Conservation (phyloP, 495 filamentous ascomycete genomes). For the Penicillium mononematosum region DNA sequence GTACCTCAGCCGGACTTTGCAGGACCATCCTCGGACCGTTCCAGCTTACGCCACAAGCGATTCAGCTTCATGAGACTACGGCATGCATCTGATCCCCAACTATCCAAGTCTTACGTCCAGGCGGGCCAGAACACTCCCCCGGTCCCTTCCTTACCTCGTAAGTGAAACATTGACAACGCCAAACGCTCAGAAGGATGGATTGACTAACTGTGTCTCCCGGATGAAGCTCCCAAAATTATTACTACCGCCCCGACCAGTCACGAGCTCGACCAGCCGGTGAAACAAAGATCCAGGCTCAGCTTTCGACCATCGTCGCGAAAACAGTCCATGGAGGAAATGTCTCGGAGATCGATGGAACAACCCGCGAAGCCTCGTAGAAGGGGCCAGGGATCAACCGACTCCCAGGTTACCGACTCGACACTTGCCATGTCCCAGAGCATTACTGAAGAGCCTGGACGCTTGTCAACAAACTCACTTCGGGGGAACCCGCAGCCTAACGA, state of each 20-base stretch:
- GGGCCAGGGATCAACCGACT: slow-evolving; percentile 34
- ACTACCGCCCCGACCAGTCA: slow-evolving; percentile 86
- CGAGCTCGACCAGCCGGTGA: slow-evolving; percentile 46
- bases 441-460: slow-evolving; percentile 66
- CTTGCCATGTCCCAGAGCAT: slow-evolving; percentile 52
- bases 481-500: slow-evolving; percentile 65
- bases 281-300: slow-evolving; percentile 47
- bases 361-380: slow-evolving; percentile 22
- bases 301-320: slow-evolving; percentile 35
- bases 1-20: slow-evolving; percentile 19
- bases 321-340: slow-evolving; percentile 36
- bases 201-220: slow-evolving; percentile 5
- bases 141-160: slow-evolving; percentile 73
- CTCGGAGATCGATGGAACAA: slow-evolving; percentile 20
- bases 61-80: slow-evolving; percentile 90
- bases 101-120: slow-evolving; percentile 78
- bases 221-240: slow-evolving; percentile 81
- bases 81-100: slow-evolving; percentile 90
- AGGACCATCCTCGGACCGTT: slow-evolving; percentile 25
- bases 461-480: slow-evolving; percentile 49
- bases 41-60: slow-evolving; percentile 50
- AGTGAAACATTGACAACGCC: slow-evolving; percentile 31
- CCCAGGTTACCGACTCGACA: slow-evolving; percentile 39
- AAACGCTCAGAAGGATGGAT: neutral
- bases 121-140: slow-evolving; percentile 62